These are phyloP conservation scores for Cardiosporidium cionae DNA, from an alignment of 169 alveolate species.

Conservation along the genomic window DNA sequence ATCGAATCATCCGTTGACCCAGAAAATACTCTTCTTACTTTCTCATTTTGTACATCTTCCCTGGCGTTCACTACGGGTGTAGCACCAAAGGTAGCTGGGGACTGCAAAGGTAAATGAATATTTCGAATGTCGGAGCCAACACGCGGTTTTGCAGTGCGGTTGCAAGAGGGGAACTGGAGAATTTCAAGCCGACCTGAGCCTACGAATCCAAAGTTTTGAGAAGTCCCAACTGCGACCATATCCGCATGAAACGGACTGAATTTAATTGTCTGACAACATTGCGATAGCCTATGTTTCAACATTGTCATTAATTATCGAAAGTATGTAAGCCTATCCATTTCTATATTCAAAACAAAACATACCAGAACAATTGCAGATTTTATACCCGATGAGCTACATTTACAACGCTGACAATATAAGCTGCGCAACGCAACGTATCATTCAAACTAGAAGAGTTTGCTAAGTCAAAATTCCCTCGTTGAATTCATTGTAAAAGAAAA, in stretches of 20 bases:
- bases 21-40: background rate
- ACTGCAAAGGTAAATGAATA: background rate
- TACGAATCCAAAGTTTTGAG: slow-evolving; percentile 27
- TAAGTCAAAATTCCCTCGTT: no score
- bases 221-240: slow-evolving; percentile 25
- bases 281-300: background rate
- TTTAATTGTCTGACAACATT: slow-evolving; percentile 20
- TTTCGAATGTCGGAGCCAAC: background rate
- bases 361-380: no score
- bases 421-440: no score
- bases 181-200: slow-evolving; percentile 11
- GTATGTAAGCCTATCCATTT: no score
- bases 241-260: slow-evolving; percentile 16
- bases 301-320: background rate
- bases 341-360: no score
- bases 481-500: no score
- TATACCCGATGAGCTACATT: no score
- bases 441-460: no score
- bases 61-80: background rate
- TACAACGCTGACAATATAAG: no score
- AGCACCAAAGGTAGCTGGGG: background rate
- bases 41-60: background rate
- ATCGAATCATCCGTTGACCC: slow-evolving; percentile 7
- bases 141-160: background rate
- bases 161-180: background rate